phyloP scores from a whole-genome alignment of 1,284 basidiomycete species.

The Sporisorium graminicola region DNA sequence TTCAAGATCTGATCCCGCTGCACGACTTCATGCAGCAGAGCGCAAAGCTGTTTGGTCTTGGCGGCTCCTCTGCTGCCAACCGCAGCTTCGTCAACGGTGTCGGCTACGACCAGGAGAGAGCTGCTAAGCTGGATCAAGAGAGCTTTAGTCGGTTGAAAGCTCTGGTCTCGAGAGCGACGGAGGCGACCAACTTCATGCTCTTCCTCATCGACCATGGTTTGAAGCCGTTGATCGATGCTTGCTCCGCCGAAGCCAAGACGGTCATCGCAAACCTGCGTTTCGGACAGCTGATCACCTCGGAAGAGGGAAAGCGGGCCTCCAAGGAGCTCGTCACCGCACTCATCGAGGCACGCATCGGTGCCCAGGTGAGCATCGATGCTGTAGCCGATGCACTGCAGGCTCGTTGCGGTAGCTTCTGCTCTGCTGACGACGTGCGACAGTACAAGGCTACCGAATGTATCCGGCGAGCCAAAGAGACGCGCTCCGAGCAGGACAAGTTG shows the following conservation, averaged over 20 bases:
- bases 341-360: conserved; percentile 96
- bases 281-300: conserved; percentile 75
- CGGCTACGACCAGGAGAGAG: conserved; percentile 46
- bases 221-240: conserved; percentile 79
- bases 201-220: conserved; percentile 91
- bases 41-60: conserved; percentile 63
- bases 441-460: conserved; percentile 98
- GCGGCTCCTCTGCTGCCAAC: conserved; percentile 44
- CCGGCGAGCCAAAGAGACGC: conserved; percentile 86
- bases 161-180: conserved; percentile 76
- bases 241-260: conserved; percentile 48
- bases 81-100: conserved; percentile 40
- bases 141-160: conserved; percentile 80
- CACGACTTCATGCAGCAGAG: conserved; percentile 62
- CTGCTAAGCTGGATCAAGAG: conserved; percentile 77
- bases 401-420: conserved; percentile 96
- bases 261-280: conserved; percentile 54
- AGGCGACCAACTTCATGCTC: conserved; percentile 86
- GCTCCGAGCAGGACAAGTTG: conserved; percentile 73
- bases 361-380: conserved; percentile 94
- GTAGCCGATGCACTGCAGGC: conserved; percentile 94
- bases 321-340: conserved; percentile 79
- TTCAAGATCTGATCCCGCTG: conserved; percentile 57
- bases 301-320: conserved; percentile 84
- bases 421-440: conserved; percentile 95